Base-by-base conservation (phyloP, 768 basidiomycete species). In the Boletus reticuloceps region DNA sequence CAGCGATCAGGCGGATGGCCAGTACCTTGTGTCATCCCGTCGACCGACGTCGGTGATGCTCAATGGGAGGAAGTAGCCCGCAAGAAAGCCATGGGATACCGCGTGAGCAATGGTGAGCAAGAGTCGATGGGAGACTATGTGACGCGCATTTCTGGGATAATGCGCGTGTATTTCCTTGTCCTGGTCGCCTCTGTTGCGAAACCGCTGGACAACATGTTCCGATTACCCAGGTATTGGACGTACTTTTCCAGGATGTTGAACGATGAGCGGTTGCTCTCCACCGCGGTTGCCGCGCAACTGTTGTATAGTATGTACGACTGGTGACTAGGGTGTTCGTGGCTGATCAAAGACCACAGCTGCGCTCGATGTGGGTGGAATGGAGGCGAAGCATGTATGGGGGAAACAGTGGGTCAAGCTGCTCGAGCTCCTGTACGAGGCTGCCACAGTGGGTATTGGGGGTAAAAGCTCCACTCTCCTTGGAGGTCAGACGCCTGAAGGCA, bases 1-100 rank as follows among this genome's bases (percentile, higher is more conserved):
- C 94, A 96, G 69, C 84, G 89, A 22, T 83, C 89, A 19, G 95
- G 95, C 40, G 88, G 89, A 25, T 98, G 94, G 94, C 79, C 87
- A 0, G 76, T 96, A 4, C 93, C 92, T 0, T 76, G 76, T 47
- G 78, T 76, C 17, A 76, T 91, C 0, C 83, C 86, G 1, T 63
- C 70, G 14, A 70, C 71, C 16, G 82, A 88, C 52, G 71, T 78
- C 17, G 81, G 83, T 51, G 79, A 74, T 5, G 67, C 69, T 19
- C 64, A 76, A 17, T 85, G 82, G 79, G 61, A 65, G 34, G 73
- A 75, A 1, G 68, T 50, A 14, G 71, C 75, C 19, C 72, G 74
- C 36, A 67, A 50, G 44, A 87, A 84, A 65, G 80, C 79, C 22
- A 77, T 79, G 67, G 88, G 89, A 1, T 83, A 79, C 60, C 74